Base-by-base conservation (phyloP, 2,329 filamentous ascomycete genomes). In the Paecilomyces sp. region DNA sequence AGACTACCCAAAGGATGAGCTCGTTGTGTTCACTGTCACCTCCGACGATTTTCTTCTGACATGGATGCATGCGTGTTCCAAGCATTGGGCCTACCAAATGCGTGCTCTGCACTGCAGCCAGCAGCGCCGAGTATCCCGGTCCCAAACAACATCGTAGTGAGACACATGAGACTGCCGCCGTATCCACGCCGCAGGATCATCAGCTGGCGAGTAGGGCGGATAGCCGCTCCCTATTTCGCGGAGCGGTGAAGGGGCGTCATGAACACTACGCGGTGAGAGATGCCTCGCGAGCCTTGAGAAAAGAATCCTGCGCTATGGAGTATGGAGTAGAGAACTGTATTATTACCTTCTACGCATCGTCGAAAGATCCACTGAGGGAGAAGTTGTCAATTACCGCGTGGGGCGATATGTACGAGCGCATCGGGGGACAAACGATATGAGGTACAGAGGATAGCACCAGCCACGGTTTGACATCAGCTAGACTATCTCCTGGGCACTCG, bases 51-150 rank as follows among this genome's bases (percentile, higher is more conserved):
- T 50, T 24, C 55, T 30, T 24, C 55, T 51, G 12, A 31, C 55
- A 56, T 47, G 52, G 54, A 50, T 47, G 47, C 34, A 56, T 56
- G 25, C 53, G 51, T 56, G 57, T 41, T 56, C 57, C 57, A 54
- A 47, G 57, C 50, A 4, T 47, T n/a, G 36, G 4, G n/a, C 18
- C n/a, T 47, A 47, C 41, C 13, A 47, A 47, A n/a, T 9, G 41
- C 18, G 31, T 33, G 31, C 31, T 9, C 31, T 33, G 31, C 8
- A 47, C n/a, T 47, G 41, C 41, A 47, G n/a, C 31, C 6, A 47
- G 15, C 41, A 22, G 9, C 15, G n/a, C 36, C 36, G 13, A 47
- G 36, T 8, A 47, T 47, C 41, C 41, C 41, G n/a, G 36, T 41
- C 13, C 7, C 13, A n/a, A 41, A 41, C 13, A 41, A 41, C 3